Percentiles rank a stretch among this genome's conserved stretches.
phyloP scores from a whole-genome alignment of 805 yeast genomes.

The Kodamaea lidongshanica region DNA sequence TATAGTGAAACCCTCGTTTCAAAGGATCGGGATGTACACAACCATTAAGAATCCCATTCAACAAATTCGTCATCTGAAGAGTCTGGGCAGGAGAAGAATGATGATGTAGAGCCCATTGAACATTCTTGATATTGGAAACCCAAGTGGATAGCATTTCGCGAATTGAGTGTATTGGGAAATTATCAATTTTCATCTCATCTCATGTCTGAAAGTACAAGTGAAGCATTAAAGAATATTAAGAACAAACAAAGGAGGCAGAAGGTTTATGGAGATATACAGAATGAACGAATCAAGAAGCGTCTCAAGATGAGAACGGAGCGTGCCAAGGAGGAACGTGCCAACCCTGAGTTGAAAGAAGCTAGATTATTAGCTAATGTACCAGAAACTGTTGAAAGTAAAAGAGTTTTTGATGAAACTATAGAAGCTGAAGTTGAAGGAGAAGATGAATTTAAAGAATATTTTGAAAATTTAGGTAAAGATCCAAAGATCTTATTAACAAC shows the following conservation, averaged over 20 bases:
- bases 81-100: constrained; percentile 16
- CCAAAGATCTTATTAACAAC: constrained; percentile 92
- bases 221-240: constrained; percentile 42
- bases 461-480: constrained; percentile 40
- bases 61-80: constrained; percentile 14
- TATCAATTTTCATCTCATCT: constrained; percentile 6
- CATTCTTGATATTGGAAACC: constrained; percentile 14
- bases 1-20: constrained; percentile 52
- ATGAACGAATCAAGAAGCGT: constrained; percentile 67
- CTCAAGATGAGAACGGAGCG: constrained; percentile 74
- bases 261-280: constrained; percentile 65
- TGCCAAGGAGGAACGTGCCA: constrained; percentile 78
- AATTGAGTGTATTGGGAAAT: constrained; percentile 2
- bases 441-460: constrained; percentile 59
- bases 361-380: constrained; percentile 76
- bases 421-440: constrained; percentile 53
- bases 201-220: constrained; percentile 21
- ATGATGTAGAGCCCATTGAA: constrained; percentile 18
- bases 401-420: constrained; percentile 84
- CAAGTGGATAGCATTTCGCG: constrained; percentile 11
- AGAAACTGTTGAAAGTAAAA: constrained; percentile 72
- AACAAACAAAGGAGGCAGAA: constrained; percentile 80
- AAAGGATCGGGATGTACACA: constrained; percentile 1
- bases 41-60: constrained; percentile 12
- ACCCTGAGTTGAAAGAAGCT: constrained; percentile 77